Percentiles rank a stretch among this genome's conserved stretches.
These are phyloP conservation scores for Solanum hybrid DNA, from an alignment of 305 asterid species.

Conservation along the genomic window DNA sequence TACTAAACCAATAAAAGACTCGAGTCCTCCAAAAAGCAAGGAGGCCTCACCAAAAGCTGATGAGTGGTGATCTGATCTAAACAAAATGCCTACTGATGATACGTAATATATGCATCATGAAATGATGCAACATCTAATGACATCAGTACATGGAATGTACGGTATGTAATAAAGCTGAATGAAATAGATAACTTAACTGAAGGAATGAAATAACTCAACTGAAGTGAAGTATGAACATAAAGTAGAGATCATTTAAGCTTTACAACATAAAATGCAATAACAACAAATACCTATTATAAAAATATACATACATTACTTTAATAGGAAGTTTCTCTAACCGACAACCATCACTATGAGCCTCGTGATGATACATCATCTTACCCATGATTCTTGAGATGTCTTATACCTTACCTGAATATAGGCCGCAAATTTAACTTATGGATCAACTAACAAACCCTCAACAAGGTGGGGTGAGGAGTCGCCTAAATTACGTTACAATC, in stretches of 20 bases:
- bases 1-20: too few species aligned
- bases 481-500: neutral
- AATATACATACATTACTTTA: neutral
- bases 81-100: neutral
- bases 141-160: neutral
- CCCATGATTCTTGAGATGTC: neutral
- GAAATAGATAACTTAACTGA: neutral
- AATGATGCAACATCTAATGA: neutral
- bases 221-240: neutral
- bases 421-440: neutral
- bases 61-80: too few species aligned
- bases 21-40: neutral
- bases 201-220: neutral
- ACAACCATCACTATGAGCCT: neutral
- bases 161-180: neutral
- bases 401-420: neutral
- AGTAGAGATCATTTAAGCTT: neutral
- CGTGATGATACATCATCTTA: neutral
- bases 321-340: neutral
- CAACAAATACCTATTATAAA: neutral
- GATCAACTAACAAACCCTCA: neutral
- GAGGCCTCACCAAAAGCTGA: neutral
- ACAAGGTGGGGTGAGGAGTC: neutral
- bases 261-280: neutral
- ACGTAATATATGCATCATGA: neutral